phyloP scores from a whole-genome alignment of 768 basidiomycete species.

The Leccinellum luteum region DNA sequence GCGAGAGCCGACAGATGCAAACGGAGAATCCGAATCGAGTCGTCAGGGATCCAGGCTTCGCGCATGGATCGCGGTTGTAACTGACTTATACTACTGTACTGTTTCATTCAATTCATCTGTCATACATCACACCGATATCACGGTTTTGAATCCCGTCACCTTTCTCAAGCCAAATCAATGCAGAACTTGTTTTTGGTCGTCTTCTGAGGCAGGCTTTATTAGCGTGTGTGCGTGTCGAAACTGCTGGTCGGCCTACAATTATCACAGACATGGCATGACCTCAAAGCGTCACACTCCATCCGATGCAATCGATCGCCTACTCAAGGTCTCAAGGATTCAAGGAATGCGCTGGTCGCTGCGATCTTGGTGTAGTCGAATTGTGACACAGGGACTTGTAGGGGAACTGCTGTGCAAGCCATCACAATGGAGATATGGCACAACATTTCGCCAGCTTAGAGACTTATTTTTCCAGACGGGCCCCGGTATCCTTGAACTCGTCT shows the following conservation, averaged over 20 bases:
- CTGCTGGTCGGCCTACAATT: slow-evolving; percentile 17
- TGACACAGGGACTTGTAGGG: slow-evolving; percentile 39
- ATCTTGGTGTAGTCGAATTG: slow-evolving; percentile 59
- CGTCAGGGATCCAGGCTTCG: slow-evolving; percentile 47
- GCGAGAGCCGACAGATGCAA: no score
- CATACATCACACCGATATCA: no score
- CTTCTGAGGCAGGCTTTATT: not conserved
- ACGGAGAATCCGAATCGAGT: no score
- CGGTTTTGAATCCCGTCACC: no score
- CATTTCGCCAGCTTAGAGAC: not conserved
- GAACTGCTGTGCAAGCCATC: slow-evolving; percentile 13
- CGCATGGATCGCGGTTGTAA: slow-evolving; percentile 90
- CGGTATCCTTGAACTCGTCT: not conserved
- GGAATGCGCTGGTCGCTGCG: slow-evolving; percentile 44
- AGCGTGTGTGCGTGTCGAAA: slow-evolving; percentile 52
- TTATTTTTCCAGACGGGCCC: not conserved
- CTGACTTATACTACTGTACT: no score
- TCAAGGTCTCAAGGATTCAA: no score
- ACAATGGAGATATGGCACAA: not conserved
- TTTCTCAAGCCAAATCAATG: slow-evolving; percentile 87
- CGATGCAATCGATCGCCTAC: slow-evolving; percentile 55
- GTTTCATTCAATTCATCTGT: no score
- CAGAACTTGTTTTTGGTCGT: slow-evolving; percentile 58
- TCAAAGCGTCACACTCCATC: slow-evolving; percentile 37
- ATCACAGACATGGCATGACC: slow-evolving; percentile 15